Evolutionary conservation across 441 rosid species (phyloP), one percentile per base, ranked within the genome.

Genomic region (Euphorbia celastroides): DNA sequence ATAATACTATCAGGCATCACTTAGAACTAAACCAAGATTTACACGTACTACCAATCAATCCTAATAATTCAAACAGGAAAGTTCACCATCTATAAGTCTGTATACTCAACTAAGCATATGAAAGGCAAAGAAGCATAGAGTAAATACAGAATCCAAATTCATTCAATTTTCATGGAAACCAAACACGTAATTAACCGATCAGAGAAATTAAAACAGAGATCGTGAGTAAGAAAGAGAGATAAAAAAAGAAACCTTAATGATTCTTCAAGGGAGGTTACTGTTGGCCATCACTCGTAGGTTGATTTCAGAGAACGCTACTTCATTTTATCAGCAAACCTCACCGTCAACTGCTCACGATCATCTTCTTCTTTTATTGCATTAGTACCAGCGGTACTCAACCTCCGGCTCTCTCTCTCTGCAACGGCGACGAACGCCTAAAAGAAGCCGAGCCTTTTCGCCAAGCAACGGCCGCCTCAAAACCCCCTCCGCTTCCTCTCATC

Each of bases 221-320:
- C 76, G 50, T 62, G 58, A 20, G 22, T 5, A 22, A 16, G 12
- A 46, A 22, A 20, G 52, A 9, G 38, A 66, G 66, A 75, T 66
- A 65, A 64, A 71, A 31, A 28, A 28, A 56, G 7, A 61, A 10
- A 93, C 98, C 97, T 93, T 93, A 82, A 93, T 90, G 81, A 93
- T 93, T 74, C 97, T 75, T 25, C 98, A 88, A 48, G 98, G 98
- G 19, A 93, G 98, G 84, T 88, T 93, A 75, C 90, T 90, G 79
- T 86, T 90, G 36, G 97, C 98, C 97, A 93, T 90, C 70, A 48
- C 70, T 22, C 34, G 25, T 48, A 55, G 34, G 64, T 71, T 63
- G 84, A 78, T 77, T 77, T 72, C 64, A 54, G 56, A 74, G 52
- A 42, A 68, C 61, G 70, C 71, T 54, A 62, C 32, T 75, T 71